phyloP scores from a whole-genome alignment of 2,329 filamentous ascomycete genomes.

The Paecilomyces fulvus region DNA sequence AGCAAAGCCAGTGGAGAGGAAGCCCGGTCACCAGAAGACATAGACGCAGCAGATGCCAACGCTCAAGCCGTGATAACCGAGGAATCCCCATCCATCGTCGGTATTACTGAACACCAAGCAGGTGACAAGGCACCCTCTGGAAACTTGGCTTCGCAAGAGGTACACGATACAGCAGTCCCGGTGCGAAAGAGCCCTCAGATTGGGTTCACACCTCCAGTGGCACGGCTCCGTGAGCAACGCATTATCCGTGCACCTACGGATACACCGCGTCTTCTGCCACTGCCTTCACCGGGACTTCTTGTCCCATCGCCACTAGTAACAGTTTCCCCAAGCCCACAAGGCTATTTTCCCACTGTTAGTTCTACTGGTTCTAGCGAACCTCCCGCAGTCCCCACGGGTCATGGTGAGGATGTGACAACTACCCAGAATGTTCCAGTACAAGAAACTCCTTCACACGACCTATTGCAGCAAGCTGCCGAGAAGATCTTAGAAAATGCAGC shows the following conservation, averaged over 20 bases:
- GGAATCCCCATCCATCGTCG: not conserved
- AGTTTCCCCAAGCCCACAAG: slow-evolving; percentile 13
- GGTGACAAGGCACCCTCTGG: not conserved
- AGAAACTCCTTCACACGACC: not conserved
- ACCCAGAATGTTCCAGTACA: not conserved
- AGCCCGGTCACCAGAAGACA: not conserved
- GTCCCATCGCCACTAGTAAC: slow-evolving; percentile 31
- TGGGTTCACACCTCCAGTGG: not conserved
- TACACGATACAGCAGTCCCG: not conserved
- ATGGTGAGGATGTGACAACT: not conserved
- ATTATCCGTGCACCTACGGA: slow-evolving; percentile 16
- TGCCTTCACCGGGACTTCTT: slow-evolving; percentile 32
- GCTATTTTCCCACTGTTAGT: slow-evolving; percentile 23
- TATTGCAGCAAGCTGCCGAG: not conserved
- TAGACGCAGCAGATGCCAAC: not conserved
- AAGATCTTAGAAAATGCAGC: not conserved
- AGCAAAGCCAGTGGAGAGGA: not conserved
- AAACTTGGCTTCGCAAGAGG: not conserved
- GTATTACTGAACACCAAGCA: not conserved
- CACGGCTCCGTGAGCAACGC: not conserved
- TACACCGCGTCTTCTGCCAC: slow-evolving; percentile 30
- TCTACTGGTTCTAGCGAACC: slow-evolving; percentile 1
- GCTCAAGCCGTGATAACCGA: not conserved
- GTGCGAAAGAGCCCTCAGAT: not conserved
- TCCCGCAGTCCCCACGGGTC: not conserved